Percentiles rank a stretch among this genome's conserved stretches.
Conservation (phyloP, 2,329 filamentous ascomycete species). For the Tricladium varicosporioides region DNA sequence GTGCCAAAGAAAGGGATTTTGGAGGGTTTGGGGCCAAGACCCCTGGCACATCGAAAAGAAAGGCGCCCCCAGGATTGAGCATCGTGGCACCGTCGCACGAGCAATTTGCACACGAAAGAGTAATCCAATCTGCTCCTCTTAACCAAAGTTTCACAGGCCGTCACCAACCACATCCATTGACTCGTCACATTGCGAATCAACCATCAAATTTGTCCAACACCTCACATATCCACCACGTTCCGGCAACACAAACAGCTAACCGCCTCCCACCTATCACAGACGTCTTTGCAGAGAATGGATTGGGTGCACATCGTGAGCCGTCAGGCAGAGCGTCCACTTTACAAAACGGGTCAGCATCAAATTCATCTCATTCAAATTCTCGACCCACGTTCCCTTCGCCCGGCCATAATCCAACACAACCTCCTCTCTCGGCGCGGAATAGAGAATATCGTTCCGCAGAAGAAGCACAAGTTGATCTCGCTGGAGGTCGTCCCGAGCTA, state of each 20-base stretch:
- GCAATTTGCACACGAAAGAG: conserved; percentile 88
- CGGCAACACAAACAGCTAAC: conserved; percentile 85
- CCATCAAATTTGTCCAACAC: conserved; percentile 79
- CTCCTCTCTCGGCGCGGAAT: conserved; percentile 57
- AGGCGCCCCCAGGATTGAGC: conserved; percentile 83
- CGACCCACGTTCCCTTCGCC: conserved; percentile 75
- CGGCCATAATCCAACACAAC: conserved; percentile 59
- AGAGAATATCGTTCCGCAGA: conserved; percentile 95
- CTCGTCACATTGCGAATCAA: conserved; percentile 76
- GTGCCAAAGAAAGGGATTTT: conserved; percentile 51
- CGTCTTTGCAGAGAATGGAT: conserved; percentile 78
- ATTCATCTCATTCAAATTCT: conserved; percentile 60
- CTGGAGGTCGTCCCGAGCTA: conserved; percentile 88
- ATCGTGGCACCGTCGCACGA: conserved; percentile 94
- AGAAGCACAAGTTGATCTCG: conserved; percentile 86
- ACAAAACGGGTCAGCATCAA: conserved; percentile 41
- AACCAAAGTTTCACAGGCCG: conserved; percentile 94
- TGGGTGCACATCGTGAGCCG: conserved; percentile 59
- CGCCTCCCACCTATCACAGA: conserved; percentile 91
- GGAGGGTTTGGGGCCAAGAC: conserved; percentile 56
- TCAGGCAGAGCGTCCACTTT: conserved; percentile 21
- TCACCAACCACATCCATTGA: conserved; percentile 72
- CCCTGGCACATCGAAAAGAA: conserved; percentile 71
- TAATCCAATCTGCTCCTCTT: conserved; percentile 94
- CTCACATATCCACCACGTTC: conserved; percentile 87